phyloP scores from a whole-genome alignment of 140 eudicot species.

The Senecio squalidus region DNA sequence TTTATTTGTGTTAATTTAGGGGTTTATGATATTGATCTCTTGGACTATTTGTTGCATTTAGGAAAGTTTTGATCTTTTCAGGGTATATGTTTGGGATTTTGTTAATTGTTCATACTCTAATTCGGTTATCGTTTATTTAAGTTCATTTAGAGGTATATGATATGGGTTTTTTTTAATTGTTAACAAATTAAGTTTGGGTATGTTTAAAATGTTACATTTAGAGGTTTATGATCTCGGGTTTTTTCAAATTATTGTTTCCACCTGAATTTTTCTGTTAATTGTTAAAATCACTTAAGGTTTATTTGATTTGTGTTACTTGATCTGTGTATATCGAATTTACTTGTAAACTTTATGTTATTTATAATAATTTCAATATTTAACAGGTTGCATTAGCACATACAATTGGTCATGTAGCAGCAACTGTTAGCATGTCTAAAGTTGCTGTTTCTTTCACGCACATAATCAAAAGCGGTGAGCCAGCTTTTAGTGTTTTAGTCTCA shows the following conservation, averaged over 20 bases:
- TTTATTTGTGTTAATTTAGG: too few species aligned
- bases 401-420: constrained; percentile 98
- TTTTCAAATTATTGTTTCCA: too few species aligned
- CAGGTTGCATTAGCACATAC: constrained; percentile 98
- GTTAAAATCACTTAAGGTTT: too few species aligned
- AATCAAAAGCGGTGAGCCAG: constrained; percentile 97
- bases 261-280: too few species aligned
- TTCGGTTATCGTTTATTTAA: neutral
- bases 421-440: constrained; percentile 97
- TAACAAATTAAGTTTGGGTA: neutral
- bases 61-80: constrained; percentile 18
- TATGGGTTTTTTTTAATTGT: neutral
- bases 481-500: constrained; percentile 90
- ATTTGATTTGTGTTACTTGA: constrained; percentile 5
- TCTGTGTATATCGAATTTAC: constrained; percentile 6
- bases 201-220: too few species aligned
- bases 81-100: neutral
- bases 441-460: constrained; percentile 97
- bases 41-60: constrained; percentile 48
- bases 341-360: neutral
- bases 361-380: neutral
- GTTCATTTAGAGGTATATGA: constrained; percentile 8
- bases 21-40: constrained; percentile 50
- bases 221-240: too few species aligned
- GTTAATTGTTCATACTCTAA: neutral